A percentile compares a stretch with the other conserved stretches of the same genome.
These are phyloP conservation scores for Silene latifolia DNA, from an alignment of 148 eudicot species.

Conservation along the genomic window DNA sequence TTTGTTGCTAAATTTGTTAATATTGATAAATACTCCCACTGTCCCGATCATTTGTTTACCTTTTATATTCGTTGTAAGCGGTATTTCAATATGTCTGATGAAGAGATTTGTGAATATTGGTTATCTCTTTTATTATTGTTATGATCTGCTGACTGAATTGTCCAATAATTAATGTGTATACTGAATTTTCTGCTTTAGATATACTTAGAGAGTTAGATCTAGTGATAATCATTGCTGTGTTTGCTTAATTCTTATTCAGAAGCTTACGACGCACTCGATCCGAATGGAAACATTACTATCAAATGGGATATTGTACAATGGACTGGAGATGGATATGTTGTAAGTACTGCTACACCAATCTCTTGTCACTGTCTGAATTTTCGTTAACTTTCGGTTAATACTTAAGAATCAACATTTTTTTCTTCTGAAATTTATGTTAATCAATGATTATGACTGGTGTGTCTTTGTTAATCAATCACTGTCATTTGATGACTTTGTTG, in stretches of 20 bases:
- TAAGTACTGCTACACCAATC: conserved; percentile 34
- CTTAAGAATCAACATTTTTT: not conserved
- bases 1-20: not conserved
- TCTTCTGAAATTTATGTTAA: no score
- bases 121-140: no score
- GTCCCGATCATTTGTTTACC: no score
- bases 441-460: not conserved
- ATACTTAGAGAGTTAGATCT: conserved; percentile 19
- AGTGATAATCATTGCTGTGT: conserved; percentile 7
- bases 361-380: not conserved
- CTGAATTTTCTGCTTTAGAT: not conserved
- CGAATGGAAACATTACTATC: conserved; percentile 64
- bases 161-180: not conserved
- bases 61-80: no score
- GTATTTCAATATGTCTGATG: no score
- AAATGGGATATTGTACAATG: conserved; percentile 64
- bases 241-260: conserved; percentile 29
- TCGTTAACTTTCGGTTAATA: not conserved
- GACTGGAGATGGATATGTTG: conserved; percentile 67
- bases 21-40: no score
- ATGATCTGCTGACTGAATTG: conserved; percentile 13
- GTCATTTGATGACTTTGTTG: not conserved
- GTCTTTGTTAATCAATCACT: not conserved
- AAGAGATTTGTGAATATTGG: no score
- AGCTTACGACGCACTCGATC: conserved; percentile 72